Conservation (phyloP, 2,329 filamentous ascomycete species). For the Furcasterigmium furcatum region DNA sequence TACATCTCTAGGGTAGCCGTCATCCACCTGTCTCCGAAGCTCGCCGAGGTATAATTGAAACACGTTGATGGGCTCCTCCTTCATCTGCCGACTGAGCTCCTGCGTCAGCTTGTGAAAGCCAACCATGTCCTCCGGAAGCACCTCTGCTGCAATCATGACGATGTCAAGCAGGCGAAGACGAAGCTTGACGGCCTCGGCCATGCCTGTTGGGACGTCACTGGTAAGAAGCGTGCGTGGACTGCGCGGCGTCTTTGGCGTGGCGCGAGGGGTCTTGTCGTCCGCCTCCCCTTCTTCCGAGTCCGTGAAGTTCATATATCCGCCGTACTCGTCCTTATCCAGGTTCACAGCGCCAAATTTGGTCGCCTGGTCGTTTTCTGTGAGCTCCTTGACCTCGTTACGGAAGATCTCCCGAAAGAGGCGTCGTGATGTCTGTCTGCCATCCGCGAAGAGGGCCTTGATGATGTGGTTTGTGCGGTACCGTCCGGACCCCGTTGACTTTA, state of each 20-base stretch:
- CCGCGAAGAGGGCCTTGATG: constrained; percentile 64
- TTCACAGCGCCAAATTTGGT: constrained; percentile 48
- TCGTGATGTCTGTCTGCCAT: constrained; percentile 51
- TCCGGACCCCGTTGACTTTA: constrained; percentile 42
- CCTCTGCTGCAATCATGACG: constrained; percentile 41
- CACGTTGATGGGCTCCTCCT: constrained; percentile 52
- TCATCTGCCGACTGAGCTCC: constrained; percentile 52
- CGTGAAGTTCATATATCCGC: constrained; percentile 42
- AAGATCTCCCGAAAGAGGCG: constrained; percentile 65
- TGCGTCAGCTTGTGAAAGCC: constrained; percentile 55
- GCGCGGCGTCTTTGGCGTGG: constrained; percentile 1
- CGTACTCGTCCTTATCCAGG: constrained; percentile 57
- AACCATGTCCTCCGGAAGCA: constrained; percentile 37
- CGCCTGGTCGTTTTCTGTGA: constrained; percentile 39
- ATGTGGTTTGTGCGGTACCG: constrained; percentile 49
- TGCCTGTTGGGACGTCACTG: constrained; percentile 31
- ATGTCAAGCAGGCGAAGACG: constrained; percentile 62
- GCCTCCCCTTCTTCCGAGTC: constrained; percentile 13
- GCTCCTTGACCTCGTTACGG: constrained; percentile 56
- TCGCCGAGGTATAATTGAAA: constrained; percentile 52
- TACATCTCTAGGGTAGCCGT: background rate
- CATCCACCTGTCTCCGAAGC: constrained; percentile 5
- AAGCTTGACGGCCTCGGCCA: constrained; percentile 54
- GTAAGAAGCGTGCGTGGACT: constrained; percentile 9
- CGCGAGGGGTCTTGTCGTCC: background rate